Conservation (phyloP, 2,329 filamentous ascomycete species). For the Stemphylium lycopersici region DNA sequence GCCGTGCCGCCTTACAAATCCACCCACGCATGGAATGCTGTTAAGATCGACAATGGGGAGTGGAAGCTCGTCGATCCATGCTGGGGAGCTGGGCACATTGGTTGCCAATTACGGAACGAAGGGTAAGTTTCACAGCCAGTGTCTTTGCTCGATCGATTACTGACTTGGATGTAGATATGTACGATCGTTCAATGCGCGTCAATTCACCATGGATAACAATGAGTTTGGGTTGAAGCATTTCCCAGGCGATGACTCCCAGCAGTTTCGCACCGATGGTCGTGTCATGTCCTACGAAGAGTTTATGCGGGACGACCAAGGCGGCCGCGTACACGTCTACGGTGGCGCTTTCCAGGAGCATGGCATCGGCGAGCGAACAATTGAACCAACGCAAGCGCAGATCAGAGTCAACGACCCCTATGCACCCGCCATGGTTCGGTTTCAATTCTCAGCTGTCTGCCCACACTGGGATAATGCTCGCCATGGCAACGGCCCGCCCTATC, state of each 20-base stretch:
- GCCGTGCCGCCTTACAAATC: constrained; percentile 67
- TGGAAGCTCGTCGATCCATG: constrained; percentile 94
- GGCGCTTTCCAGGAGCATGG: constrained; percentile 51
- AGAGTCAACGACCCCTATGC: constrained; percentile 59
- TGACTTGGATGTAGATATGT: constrained; percentile 58
- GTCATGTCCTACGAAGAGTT: constrained; percentile 81
- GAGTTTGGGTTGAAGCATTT: constrained; percentile 83
- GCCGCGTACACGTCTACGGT: constrained; percentile 49
- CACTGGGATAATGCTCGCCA: constrained; percentile 80
- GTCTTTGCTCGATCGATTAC: constrained; percentile 9
- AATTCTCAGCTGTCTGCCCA: constrained; percentile 77
- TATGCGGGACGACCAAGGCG: constrained; percentile 62
- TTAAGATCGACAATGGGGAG: constrained; percentile 80
- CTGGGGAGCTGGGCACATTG: constrained; percentile 84
- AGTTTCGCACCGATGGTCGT: constrained; percentile 76
- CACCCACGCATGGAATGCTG: constrained; percentile 91
- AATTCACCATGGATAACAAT: constrained; percentile 72
- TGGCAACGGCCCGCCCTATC: constrained; percentile 68
- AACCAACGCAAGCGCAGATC: constrained; percentile 66
- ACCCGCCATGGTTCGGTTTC: constrained; percentile 68
- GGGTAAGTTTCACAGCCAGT: constrained; percentile 59
- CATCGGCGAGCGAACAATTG: constrained; percentile 63
- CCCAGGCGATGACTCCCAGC: constrained; percentile 69
- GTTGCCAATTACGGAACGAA: constrained; percentile 28
- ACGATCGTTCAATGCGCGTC: constrained; percentile 65